Base-by-base conservation (phyloP, 768 basidiomycete species). In the Plicaturopsis crispa region DNA sequence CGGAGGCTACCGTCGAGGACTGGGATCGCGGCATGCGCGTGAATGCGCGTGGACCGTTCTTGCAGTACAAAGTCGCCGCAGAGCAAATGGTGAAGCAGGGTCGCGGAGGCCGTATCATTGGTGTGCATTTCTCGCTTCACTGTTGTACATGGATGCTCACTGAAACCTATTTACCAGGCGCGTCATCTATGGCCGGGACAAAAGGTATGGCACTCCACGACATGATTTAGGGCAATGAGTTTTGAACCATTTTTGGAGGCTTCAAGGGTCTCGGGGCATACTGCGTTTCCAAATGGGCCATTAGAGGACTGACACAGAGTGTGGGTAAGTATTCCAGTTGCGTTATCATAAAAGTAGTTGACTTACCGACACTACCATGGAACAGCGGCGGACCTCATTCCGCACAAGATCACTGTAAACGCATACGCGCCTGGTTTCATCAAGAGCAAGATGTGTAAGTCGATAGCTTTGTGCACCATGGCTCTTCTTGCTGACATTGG, bases 31-130 rank as follows among this genome's bases (percentile, higher is more conserved):
- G 58, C 5, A 57, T 71, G 43, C 58, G 64, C 4, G 58, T 80
- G 47, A 82, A 83, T 47, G 61, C 69, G 43, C 67, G 72, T 38
- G 78, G 78, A 24, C 57, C 67, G 2, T 79, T 74, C 58, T 65
- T 75, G 43, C 80, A 75, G 50, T 81, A 80, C 32, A 75, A 80
- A 38, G 65, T 79, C 42, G 81, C 78, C 2, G 78, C 74, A 13
- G 60, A 59, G 36, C 70, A 74, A 47, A 83, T 83, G 81, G 63
- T 78, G 6, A 40, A 48, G 6, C 73, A 74, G 56, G 66, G 69
- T 1, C 57, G 55, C 4, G 69, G 75, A 12, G 75, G 79, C 1
- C 62, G 71, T 13, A 74, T 83, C 42, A 66, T 80, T 19, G 71
- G 80, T 31, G 61, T 57, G 20, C n/a, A n/a, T n/a, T n/a, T n/a